Conservation (phyloP, 345 rosid species). For the Punica granatum region DNA sequence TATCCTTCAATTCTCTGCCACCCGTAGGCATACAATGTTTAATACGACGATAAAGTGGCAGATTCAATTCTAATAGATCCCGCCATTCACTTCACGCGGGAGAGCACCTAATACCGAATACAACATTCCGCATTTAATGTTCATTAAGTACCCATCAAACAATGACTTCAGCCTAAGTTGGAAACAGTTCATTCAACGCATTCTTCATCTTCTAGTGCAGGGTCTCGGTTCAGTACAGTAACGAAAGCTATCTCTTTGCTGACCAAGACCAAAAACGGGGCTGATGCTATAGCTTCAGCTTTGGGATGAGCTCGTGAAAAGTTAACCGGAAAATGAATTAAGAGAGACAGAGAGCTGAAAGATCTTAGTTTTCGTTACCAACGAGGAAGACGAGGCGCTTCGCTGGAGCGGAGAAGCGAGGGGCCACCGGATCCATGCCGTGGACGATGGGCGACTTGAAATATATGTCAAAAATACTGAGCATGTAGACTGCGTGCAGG, state of each 20-base stretch:
- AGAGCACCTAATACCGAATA: not conserved
- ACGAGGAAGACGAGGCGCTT: slow-evolving; percentile 86
- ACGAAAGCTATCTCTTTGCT: not conserved
- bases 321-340: not conserved
- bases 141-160: not conserved
- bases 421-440: slow-evolving; percentile 82
- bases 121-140: not conserved
- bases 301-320: not conserved
- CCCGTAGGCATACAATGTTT: not conserved
- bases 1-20: not conserved
- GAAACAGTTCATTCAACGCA: not conserved
- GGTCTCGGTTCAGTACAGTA: not conserved
- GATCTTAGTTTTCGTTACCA: slow-evolving; percentile 29
- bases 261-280: not conserved
- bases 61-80: not conserved
- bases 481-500: slow-evolving; percentile 88
- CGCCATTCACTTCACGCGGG: not conserved
- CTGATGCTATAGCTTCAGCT: not conserved
- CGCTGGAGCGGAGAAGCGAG: slow-evolving; percentile 73
- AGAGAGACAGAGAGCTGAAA: not conserved
- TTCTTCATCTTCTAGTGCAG: not conserved
- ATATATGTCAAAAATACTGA: slow-evolving; percentile 94
- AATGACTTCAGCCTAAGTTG: not conserved
- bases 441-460: slow-evolving; percentile 96
- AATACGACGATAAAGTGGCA: not conserved